Evolutionary conservation across 371 early-diverging fungal species (phyloP), one percentile per base, ranked within the genome.

Genomic region (Vairimorpha ceranae): DNA sequence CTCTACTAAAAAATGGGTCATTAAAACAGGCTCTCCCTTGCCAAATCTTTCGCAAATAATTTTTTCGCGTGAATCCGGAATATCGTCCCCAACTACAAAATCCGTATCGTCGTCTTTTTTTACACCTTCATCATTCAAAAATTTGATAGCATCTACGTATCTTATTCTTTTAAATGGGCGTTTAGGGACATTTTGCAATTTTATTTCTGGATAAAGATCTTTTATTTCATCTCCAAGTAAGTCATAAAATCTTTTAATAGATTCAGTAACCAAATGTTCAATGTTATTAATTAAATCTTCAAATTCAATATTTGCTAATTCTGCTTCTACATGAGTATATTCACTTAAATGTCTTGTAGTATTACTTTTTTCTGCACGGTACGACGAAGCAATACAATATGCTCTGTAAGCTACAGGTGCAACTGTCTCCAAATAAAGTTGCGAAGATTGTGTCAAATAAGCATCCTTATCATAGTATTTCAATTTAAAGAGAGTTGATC

Each of bases 321-420:
- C 99, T 27, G 91, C 95, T 84, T 99, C 99, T 80, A 94, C 90
- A 85, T 99, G 99, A 33, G 97, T 92, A 84, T 91, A 98, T 76
- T 99, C 94, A 64, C 93, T 91, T 81, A 99, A 86, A 82, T 99
- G 99, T 64, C 99, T 87, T 71, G 95, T 88, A n/a, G 99, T 99
- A 84, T 92, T 91, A 29, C 93, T 93, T 80, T 93, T 94, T 83
- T 99, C 99, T n/a, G 99, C 99, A 78, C 99, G 89, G 87, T 91
- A 99, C 10, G 94, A 94, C 83, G 94, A 93, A 61, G 92, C 90
- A 77, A 97, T 89, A 84, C 94, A 94, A 87, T 90, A 99, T 14
- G 93, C 93, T 77, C 93, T 94, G 51, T 94, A 94, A 77, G 95
- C 84, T 8, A 95, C 88, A 17, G 99, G 93, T 64, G 93, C 87